Evolutionary conservation across 2,329 filamentous ascomycete genomes (phyloP), one percentile per base, ranked within the genome.

Genomic region (Proliferodiscus dingleyae): DNA sequence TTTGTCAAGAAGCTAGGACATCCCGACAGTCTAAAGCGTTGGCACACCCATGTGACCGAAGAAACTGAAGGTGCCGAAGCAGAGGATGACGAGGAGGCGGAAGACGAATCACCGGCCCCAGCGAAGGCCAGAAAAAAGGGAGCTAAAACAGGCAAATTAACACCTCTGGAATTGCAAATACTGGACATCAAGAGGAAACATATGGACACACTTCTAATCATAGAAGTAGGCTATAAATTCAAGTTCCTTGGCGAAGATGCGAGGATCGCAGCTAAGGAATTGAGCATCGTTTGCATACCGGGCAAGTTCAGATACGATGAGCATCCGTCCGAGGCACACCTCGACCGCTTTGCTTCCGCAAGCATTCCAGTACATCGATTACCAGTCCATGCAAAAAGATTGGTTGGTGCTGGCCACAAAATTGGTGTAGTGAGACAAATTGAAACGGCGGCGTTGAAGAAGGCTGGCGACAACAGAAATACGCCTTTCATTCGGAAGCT

Each of bases 151-250:
- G 75, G 76, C 44, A 96, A 96, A 64, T 77, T 98, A 49, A 98
- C 93, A 0, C 93, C 93, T 0, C 86, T 98, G 82, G 90, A 97
- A 65, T 78, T 86, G 32, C 93, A 97, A 60, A 86, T 95, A 47
- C 75, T 98, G 5, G 90, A 95, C 15, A 95, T 98, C 66, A 98
- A 98, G 69, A 77, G 82, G 49, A 87, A 91, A 57, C 83, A 97
- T 63, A 77, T 89, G 70, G 93, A 97, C 62, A 93, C 91, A 0
- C 60, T 98, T 16, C 74, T 98, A 43, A 86, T 97, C 10, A 83
- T 97, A 42, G 91, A 98, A 64, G 93, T 97, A 7, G 93, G 93
- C 41, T 98, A 98, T 70, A 98, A 98, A 64, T 98, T 95, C 68
- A 83, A 87, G 26, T 95, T 98, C 70, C 95, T 95, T 62, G 93